Percentiles rank a stretch among this genome's conserved stretches.
phyloP scores from a whole-genome alignment of 2,329 filamentous ascomycete species.

The Botrytis deweyae region DNA sequence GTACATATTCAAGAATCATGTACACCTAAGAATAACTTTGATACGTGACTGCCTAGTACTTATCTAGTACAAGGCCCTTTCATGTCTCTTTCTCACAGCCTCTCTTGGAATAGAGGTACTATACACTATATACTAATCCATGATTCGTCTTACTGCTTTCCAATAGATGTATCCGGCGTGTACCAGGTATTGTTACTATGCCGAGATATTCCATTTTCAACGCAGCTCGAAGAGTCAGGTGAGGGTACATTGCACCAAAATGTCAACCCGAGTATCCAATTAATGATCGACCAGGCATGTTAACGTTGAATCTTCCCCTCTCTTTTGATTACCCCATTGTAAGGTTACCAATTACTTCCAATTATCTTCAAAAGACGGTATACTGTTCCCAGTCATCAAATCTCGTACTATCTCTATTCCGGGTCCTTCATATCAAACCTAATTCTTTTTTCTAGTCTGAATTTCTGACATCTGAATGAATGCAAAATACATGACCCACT shows the following conservation, averaged over 20 bases:
- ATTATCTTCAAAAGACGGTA: conserved; percentile 12
- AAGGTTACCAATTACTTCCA: conserved; percentile 15
- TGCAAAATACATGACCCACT: conserved; percentile 14
- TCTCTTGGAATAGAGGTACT: conserved; percentile 19
- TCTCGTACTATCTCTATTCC: conserved; percentile 9
- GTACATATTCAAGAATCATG: conserved; percentile 8
- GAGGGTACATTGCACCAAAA: conserved; percentile 15
- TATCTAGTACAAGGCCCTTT: not conserved
- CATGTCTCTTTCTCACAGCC: conserved; percentile 12
- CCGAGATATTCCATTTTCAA: conserved; percentile 7
- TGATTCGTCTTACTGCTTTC: conserved; percentile 16
- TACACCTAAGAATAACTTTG: conserved; percentile 1
- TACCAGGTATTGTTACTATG: conserved; percentile 9
- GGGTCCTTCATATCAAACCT: not conserved
- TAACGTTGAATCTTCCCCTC: conserved; percentile 16
- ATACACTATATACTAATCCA: conserved; percentile 6
- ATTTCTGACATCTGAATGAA: not conserved
- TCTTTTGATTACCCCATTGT: conserved; percentile 14
- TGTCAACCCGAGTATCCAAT: conserved; percentile 16
- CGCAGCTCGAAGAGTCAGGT: conserved; percentile 10
- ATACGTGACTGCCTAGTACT: not conserved
- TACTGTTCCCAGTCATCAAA: conserved; percentile 7
- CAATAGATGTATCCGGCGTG: conserved; percentile 10
- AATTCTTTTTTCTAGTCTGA: not conserved
- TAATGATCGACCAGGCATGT: conserved; percentile 18